These are phyloP conservation scores for Helotiales sp. DNA, from an alignment of 2,329 filamentous ascomycete genomes.

Conservation along the genomic window DNA sequence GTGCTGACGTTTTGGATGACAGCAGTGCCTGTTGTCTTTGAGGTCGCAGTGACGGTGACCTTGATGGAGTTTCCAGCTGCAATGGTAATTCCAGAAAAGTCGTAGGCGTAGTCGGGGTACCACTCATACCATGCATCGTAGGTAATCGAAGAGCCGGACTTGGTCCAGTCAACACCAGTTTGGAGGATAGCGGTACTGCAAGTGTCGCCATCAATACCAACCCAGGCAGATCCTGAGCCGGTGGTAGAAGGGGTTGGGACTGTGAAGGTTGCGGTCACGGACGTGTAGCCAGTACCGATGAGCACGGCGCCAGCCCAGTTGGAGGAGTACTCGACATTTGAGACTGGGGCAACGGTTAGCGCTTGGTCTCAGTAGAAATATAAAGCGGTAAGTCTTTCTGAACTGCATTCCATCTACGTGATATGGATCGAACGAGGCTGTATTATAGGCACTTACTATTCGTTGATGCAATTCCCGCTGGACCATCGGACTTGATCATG, in stretches of 20 bases:
- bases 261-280: conserved; percentile 53
- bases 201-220: conserved; percentile 60
- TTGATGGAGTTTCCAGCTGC: conserved; percentile 44
- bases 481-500: conserved; percentile 12
- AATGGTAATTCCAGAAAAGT: conserved; percentile 47
- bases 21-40: conserved; percentile 41
- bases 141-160: conserved; percentile 39
- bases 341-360: conserved; percentile 37
- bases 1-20: conserved; percentile 46
- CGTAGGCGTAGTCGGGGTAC: conserved; percentile 54
- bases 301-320: conserved; percentile 63
- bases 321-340: conserved; percentile 48
- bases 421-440: conserved; percentile 32
- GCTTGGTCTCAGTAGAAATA: conserved; percentile 26
- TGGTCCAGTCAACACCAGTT: conserved; percentile 55
- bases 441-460: background rate
- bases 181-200: conserved; percentile 54
- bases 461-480: background rate
- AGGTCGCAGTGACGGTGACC: conserved; percentile 39
- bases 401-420: no score
- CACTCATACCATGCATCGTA: conserved; percentile 61
- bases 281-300: conserved; percentile 48
- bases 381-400: no score
- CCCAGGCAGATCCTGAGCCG: conserved; percentile 55
- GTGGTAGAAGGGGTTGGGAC: conserved; percentile 44